Evolutionary conservation across 768 basidiomycete genomes (phyloP).

Genomic region (Sutorius australiensis): DNA sequence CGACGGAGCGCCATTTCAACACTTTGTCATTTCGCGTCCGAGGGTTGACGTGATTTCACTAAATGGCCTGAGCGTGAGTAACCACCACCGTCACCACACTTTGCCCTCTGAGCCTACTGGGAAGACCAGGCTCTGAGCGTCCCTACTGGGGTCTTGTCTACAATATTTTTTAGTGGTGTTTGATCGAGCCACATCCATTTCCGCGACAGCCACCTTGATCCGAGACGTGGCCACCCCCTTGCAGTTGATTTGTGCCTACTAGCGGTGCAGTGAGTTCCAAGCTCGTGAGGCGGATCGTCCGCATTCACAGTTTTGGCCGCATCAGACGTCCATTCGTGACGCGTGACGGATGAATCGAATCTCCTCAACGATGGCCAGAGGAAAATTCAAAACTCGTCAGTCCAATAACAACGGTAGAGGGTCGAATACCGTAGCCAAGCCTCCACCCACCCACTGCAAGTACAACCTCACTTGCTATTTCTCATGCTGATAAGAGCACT

Average conservation of each 20-base stretch:
- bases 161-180: background rate
- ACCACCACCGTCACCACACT: too few species aligned
- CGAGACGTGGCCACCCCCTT: background rate
- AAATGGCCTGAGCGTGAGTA: background rate
- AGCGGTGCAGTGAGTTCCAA: background rate
- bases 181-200: conserved; percentile 1
- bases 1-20: background rate
- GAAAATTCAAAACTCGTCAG: conserved; percentile 2
- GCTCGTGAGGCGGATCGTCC: background rate
- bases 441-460: conserved; percentile 28
- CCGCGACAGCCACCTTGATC: conserved; percentile 7
- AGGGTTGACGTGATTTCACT: conserved; percentile 14
- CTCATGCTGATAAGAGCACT: conserved; percentile 1
- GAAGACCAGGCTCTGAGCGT: background rate
- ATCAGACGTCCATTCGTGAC: background rate
- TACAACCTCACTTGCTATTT: background rate
- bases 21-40: conserved; percentile 2
- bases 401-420: background rate
- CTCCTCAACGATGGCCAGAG: conserved; percentile 14
- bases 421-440: background rate
- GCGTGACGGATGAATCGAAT: conserved; percentile 1
- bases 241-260: background rate
- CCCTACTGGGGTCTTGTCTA: background rate
- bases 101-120: background rate
- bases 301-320: background rate